Base-by-base conservation (phyloP, 2,329 filamentous ascomycete species). In the Beauveria caledonica region DNA sequence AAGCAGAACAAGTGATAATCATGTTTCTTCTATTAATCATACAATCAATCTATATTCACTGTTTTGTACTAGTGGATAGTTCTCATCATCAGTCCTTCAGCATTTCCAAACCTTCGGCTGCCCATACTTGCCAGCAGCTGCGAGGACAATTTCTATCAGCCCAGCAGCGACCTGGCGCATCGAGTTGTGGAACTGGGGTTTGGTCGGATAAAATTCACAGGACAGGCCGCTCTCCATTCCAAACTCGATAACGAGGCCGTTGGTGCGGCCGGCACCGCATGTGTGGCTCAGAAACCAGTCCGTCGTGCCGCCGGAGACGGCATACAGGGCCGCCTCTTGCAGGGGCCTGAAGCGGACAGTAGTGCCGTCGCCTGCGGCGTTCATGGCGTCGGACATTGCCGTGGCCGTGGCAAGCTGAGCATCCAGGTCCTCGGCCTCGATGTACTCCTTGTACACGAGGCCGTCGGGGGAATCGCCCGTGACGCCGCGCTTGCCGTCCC, bases 401-500 rank as follows among this genome's bases (percentile, higher is more conserved):
- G 62, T 65, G 1, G 72, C 72, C 0, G 73, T 69, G 23, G 63
- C 66, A 49, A 64, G 56, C 60, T 77, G 72, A 17, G 68, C 65
- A 1, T 62, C 62, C n/a, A 72, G 63, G 62, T 81, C 77, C 2
- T 65, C 63, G n/a, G 55, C 45, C 1, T 74, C 67, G 10, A 78
- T 69, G 66, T 77, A 82, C 69, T 81, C 78, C 55, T 72, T 72
- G 68, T 82, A 82, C 17, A 64, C 65, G 46, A 62, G 60, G 54
- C 71, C 69, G 10, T 64, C 57, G 3, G 66, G 63, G 71, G 70
- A 69, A 48, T 78, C 72, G 27, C 74, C 72, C 1, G 77, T 68
- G 11, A 78, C 67, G 33, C 81, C 82, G 17, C 82, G 77, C 51
- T 76, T 74, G 58, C 76, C 76, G 60, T 85, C 77, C 62, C 79